Evolutionary conservation across 1,284 basidiomycete genomes (phyloP).

Genomic region (Papiliotrema nemorosa): DNA sequence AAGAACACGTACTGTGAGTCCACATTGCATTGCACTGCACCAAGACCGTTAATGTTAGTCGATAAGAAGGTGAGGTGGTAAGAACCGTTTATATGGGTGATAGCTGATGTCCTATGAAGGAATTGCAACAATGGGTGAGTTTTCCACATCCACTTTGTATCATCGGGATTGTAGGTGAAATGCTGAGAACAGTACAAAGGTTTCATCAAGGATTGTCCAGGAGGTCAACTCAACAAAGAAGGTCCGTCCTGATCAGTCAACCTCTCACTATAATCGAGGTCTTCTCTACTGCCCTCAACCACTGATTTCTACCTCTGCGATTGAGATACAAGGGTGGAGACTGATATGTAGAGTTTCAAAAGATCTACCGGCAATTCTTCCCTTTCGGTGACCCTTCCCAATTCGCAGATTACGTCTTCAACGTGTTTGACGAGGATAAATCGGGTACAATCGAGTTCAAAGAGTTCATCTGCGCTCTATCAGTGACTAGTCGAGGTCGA

Average conservation of each 20-base stretch:
- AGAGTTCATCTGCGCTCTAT: conserved; percentile 98
- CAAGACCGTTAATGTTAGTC: conserved; percentile 56
- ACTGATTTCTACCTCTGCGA: no score
- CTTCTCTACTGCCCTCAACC: no score
- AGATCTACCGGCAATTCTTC: conserved; percentile 99
- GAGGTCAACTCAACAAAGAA: conserved; percentile 90
- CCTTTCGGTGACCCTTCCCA: conserved; percentile 96
- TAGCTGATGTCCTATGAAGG: conserved; percentile 51
- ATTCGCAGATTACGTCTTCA: conserved; percentile 99
- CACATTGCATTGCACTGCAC: conserved; percentile 4
- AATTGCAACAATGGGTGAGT: conserved; percentile 89
- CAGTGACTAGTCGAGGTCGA: conserved; percentile 86
- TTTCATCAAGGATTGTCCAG: conserved; percentile 97
- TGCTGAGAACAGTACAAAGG: conserved; percentile 79
- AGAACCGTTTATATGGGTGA: background rate
- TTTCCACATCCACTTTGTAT: background rate
- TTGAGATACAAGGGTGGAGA: no score
- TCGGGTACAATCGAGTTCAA: conserved; percentile 96
- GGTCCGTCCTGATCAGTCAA: conserved; percentile 20
- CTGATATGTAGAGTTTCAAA: conserved; percentile 69
- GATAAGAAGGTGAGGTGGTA: conserved; percentile 74
- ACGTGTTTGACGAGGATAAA: conserved; percentile 94
- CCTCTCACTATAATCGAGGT: no score
- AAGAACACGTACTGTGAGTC: conserved; percentile 96
- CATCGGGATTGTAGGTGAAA: background rate